Conservation (phyloP, 2,329 filamentous ascomycete genomes). For the Pseudogymnoascus sp. region DNA sequence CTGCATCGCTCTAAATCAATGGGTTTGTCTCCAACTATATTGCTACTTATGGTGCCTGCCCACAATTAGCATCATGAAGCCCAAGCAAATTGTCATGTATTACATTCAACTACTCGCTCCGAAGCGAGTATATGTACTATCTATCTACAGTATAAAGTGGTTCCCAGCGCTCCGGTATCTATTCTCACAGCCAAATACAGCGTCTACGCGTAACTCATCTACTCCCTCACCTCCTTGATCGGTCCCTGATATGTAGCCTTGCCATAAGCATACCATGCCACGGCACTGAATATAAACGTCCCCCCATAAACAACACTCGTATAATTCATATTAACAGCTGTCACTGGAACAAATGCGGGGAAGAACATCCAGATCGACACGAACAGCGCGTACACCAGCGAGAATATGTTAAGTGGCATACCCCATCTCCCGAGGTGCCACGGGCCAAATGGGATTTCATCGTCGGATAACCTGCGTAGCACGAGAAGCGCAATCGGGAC, state of each 20-base stretch:
- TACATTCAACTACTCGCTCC: background rate
- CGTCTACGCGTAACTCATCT: background rate
- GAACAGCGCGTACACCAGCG: conserved; percentile 27
- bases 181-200: background rate
- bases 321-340: conserved; percentile 10
- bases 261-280: conserved; percentile 1
- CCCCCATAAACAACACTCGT: conserved; percentile 7
- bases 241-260: background rate
- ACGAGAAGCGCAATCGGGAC: conserved; percentile 33
- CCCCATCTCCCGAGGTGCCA: conserved; percentile 19
- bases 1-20: background rate
- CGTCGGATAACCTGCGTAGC: conserved; percentile 30
- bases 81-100: background rate
- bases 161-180: background rate
- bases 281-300: background rate
- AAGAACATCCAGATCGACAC: conserved; percentile 39
- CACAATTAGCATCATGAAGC: background rate
- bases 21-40: background rate
- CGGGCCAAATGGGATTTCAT: conserved; percentile 18
- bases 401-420: conserved; percentile 17
- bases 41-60: no score
- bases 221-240: conserved; percentile 9
- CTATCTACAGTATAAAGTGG: background rate
- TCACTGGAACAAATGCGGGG: background rate
- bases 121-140: background rate